phyloP scores from a whole-genome alignment of 768 basidiomycete genomes.

The Boletus huronensis region DNA sequence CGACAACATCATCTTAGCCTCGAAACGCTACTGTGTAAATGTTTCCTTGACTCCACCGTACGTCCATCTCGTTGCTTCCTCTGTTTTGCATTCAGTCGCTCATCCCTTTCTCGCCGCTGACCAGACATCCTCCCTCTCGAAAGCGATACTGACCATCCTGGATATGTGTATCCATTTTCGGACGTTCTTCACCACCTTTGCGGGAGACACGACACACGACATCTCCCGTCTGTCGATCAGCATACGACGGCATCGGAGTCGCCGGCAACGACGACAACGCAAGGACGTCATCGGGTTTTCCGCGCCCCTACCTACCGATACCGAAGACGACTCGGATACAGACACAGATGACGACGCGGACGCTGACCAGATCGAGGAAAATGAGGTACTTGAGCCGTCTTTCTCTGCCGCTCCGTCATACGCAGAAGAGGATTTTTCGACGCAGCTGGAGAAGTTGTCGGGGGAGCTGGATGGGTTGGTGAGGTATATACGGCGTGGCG shows the following conservation, averaged over 20 bases:
- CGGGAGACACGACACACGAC: constrained; percentile 61
- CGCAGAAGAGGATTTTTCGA: constrained; percentile 46
- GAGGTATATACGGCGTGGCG: constrained; percentile 62
- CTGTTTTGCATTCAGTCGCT: neutral
- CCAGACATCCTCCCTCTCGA: constrained; percentile 62
- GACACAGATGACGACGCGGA: constrained; percentile 36
- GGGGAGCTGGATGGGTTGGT: constrained; percentile 69
- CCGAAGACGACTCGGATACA: constrained; percentile 35
- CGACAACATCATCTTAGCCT: constrained; percentile 39
- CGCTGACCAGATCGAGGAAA: constrained; percentile 17
- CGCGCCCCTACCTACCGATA: constrained; percentile 26
- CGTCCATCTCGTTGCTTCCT: constrained; percentile 9
- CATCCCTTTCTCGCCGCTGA: neutral
- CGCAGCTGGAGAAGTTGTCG: constrained; percentile 59
- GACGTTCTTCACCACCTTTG: constrained; percentile 56
- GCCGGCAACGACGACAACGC: constrained; percentile 51
- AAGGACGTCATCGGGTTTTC: constrained; percentile 64
- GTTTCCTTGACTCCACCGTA: constrained; percentile 63
- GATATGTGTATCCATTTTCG: constrained; percentile 74
- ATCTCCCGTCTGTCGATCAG: constrained; percentile 46
- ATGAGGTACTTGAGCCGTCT: constrained; percentile 31
- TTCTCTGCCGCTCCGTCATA: constrained; percentile 41
- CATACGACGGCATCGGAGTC: constrained; percentile 59
- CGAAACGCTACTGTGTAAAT: constrained; percentile 55
- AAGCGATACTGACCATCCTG: constrained; percentile 63